These are phyloP conservation scores for Triticum aestivum DNA, from an alignment of 176 grass and related monocot genomes.

Conservation along the genomic window DNA sequence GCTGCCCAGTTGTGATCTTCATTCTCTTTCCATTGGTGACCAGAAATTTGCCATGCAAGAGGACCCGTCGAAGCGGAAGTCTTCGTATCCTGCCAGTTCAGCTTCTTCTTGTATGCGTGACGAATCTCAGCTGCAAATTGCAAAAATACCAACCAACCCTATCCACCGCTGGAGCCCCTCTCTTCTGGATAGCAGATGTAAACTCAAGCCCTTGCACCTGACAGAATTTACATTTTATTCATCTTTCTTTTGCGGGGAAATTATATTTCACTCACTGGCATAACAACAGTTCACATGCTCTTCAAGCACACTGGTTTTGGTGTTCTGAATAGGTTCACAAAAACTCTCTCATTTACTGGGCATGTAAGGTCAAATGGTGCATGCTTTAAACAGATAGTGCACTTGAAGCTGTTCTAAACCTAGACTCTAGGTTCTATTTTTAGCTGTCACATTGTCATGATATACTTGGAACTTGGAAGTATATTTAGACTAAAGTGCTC, in stretches of 20 bases:
- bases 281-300: background rate
- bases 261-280: background rate
- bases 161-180: conserved; percentile 64
- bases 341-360: background rate
- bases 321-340: conserved; percentile 18
- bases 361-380: background rate
- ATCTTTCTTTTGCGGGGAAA: too few species aligned
- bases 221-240: background rate
- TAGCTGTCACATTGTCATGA: conserved; percentile 8
- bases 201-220: conserved; percentile 21
- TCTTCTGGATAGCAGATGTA: conserved; percentile 68
- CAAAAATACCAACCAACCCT: conserved; percentile 52
- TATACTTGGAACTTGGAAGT: background rate
- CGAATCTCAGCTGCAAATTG: conserved; percentile 83
- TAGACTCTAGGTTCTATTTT: background rate
- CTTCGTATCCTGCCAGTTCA: conserved; percentile 39
- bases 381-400: conserved; percentile 9
- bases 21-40: conserved; percentile 8
- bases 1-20: conserved; percentile 20
- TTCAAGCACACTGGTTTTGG: background rate
- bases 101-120: conserved; percentile 41
- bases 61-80: conserved; percentile 54
- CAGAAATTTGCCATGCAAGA: conserved; percentile 68
- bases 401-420: background rate
- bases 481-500: background rate